These are phyloP conservation scores for Dothidotthia symphoricarpi DNA, from an alignment of 2,329 filamentous ascomycete genomes.

Conservation along the genomic window DNA sequence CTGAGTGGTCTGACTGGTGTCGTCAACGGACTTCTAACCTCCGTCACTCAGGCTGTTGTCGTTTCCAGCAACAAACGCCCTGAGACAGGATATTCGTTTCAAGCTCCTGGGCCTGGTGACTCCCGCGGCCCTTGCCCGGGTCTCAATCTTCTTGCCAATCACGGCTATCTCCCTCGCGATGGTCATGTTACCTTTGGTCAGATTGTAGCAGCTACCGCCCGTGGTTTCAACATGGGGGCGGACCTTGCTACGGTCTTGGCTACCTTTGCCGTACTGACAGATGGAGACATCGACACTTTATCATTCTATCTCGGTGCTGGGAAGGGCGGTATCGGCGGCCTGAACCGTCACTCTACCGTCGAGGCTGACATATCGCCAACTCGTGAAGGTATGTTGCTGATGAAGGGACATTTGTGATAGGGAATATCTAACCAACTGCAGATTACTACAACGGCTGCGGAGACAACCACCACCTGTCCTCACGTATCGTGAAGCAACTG, in stretches of 20 bases:
- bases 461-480: conserved; percentile 45
- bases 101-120: conserved; percentile 17
- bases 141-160: conserved; percentile 55
- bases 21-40: conserved; percentile 17
- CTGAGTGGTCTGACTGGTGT: conserved; percentile 10
- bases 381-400: conserved; percentile 42
- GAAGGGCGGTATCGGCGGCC: conserved; percentile 18
- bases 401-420: no score
- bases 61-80: conserved; percentile 19
- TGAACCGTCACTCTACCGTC: conserved; percentile 49
- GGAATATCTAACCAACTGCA: no score
- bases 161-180: conserved; percentile 50
- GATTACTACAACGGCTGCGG: conserved; percentile 41
- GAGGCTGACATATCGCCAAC: conserved; percentile 20
- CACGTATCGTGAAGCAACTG: conserved; percentile 16
- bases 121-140: conserved; percentile 49
- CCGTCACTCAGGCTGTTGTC: conserved; percentile 17
- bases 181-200: conserved; percentile 32
- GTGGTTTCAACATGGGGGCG: conserved; percentile 25
- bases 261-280: conserved; percentile 18
- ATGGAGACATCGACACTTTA: conserved; percentile 21
- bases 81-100: conserved; percentile 18
- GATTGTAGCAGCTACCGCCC: conserved; percentile 14
- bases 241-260: conserved; percentile 36
- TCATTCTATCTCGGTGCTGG: conserved; percentile 23